Evolutionary conservation across 768 basidiomycete genomes (phyloP).

Genomic region (Lyophyllum semitale): DNA sequence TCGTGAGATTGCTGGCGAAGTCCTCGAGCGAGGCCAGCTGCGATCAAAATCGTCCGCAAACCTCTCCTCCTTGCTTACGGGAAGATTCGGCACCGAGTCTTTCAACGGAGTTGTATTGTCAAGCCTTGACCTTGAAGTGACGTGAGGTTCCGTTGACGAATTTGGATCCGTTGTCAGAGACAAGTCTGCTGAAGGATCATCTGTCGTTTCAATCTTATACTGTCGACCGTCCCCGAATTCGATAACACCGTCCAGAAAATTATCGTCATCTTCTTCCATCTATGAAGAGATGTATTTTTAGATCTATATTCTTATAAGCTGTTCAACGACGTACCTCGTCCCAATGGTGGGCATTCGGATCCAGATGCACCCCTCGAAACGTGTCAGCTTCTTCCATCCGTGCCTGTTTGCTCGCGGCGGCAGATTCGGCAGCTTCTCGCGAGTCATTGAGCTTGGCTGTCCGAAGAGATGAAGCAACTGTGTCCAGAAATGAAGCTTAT

Average conservation of each 20-base stretch:
- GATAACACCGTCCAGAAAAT: slow-evolving; percentile 85
- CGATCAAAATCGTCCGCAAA: slow-evolving; percentile 95
- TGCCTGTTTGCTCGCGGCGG: slow-evolving; percentile 58
- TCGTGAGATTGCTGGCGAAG: slow-evolving; percentile 45
- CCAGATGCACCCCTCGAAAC: slow-evolving; percentile 90
- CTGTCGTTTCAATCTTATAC: slow-evolving; percentile 73
- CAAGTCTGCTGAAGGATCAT: slow-evolving; percentile 23
- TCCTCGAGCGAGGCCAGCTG: slow-evolving; percentile 84
- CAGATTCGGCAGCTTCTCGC: slow-evolving; percentile 53
- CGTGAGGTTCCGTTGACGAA: slow-evolving; percentile 22
- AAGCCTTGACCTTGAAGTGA: slow-evolving; percentile 19
- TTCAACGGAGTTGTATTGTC: slow-evolving; percentile 21
- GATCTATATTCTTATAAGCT: not conserved
- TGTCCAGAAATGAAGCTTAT: slow-evolving; percentile 7
- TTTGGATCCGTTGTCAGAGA: slow-evolving; percentile 27
- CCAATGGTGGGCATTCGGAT: slow-evolving; percentile 96
- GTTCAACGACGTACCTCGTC: slow-evolving; percentile 74
- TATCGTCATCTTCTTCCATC: slow-evolving; percentile 93
- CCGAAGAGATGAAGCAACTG: slow-evolving; percentile 33
- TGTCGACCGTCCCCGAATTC: slow-evolving; percentile 96
- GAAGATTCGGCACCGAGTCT: slow-evolving; percentile 31
- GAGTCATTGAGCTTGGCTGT: slow-evolving; percentile 39
- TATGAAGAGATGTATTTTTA: slow-evolving; percentile 27
- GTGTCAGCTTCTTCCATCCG: slow-evolving; percentile 86
- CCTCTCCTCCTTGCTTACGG: slow-evolving; percentile 81